Evolutionary conservation across 208 protist species (phyloP), one percentile per base, ranked within the genome.

Genomic region (Leishmania arabica): DNA sequence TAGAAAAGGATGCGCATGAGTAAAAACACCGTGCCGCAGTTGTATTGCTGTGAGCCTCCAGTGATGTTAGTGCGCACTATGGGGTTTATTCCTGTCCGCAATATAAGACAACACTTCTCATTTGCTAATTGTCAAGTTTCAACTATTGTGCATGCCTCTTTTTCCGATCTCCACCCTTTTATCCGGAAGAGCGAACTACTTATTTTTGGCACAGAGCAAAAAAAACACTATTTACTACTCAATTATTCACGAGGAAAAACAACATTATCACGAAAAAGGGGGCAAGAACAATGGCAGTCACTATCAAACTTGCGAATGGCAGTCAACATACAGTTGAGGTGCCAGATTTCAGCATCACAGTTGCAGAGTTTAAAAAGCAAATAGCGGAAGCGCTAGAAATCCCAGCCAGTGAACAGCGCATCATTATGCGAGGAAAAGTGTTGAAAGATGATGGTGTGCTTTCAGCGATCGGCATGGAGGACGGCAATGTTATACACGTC

Each of bases 381-480:
- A 45, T 88, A 0, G 84, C 86, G 2, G 27, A 37, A 19, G 77
- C 74, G 9, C 81, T 95, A 47, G 86, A 91, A 21, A 96, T 97
- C 77, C 93, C 96, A 58, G 87, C 85, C 19, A 91, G 92, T 64
- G 91, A 96, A 65, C 96, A 98, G 82, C 88, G 96, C 19, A 78
- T 97, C 58, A 93, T 98, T 71, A 76, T 96, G 9, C 83, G 88
- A 13, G 96, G 94, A 0, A 97, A 96, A 72, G 92, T 98, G 24
- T 77, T 98, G 47, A 98, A 98, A 73, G 93, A 97, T 80, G 86
- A 84, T 6, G 87, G 93, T 65, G 72, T 95, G 60, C 88, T 98
- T 34, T 91, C 91, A 62, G 88, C 83, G 45, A 72, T 92, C 21
- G 96, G 96, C 17, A 87, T 98, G 79, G 90, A 95, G 72, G 77